phyloP scores from a whole-genome alignment of 805 yeast genomes.

The Candida piceae region DNA sequence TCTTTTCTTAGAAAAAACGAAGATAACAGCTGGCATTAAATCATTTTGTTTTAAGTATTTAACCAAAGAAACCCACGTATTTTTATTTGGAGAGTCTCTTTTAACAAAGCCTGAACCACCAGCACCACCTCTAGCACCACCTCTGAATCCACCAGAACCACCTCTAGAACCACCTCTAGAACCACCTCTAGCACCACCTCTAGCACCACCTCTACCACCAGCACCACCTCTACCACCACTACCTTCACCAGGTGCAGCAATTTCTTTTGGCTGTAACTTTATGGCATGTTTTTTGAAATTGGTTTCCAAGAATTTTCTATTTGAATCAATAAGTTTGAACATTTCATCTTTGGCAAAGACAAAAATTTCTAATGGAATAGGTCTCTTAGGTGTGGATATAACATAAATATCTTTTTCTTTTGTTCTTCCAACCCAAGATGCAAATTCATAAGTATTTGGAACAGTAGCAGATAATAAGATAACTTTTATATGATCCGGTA shows the following conservation, averaged over 20 bases:
- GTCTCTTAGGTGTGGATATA: conserved; percentile 93
- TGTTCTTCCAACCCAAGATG: conserved; percentile 97
- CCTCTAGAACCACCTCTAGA: conserved; percentile 28
- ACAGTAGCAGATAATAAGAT: conserved; percentile 95
- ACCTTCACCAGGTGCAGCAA: conserved; percentile 29
- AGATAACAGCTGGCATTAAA: conserved; percentile 86
- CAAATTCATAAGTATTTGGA: conserved; percentile 97
- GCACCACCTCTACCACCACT: conserved; percentile 24
- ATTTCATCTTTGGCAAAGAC: conserved; percentile 77
- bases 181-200: conserved; percentile 33
- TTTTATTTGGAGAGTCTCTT: conserved; percentile 69
- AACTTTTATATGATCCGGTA: conserved; percentile 94
- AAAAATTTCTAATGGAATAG: conserved; percentile 87
- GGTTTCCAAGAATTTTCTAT: conserved; percentile 59
- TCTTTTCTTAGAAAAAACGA: conserved; percentile 88
- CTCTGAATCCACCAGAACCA: conserved; percentile 21
- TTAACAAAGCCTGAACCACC: conserved; percentile 32
- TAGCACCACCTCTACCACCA: conserved; percentile 24
- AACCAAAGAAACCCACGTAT: conserved; percentile 70
- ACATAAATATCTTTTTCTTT: conserved; percentile 95
- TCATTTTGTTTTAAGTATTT: conserved; percentile 61
- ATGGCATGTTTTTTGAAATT: conserved; percentile 62
- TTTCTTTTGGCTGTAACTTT: conserved; percentile 37
- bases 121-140: conserved; percentile 23
- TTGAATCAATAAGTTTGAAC: conserved; percentile 68